Base-by-base conservation (phyloP, 441 rosid genomes). In the Erodium moschatum region DNA sequence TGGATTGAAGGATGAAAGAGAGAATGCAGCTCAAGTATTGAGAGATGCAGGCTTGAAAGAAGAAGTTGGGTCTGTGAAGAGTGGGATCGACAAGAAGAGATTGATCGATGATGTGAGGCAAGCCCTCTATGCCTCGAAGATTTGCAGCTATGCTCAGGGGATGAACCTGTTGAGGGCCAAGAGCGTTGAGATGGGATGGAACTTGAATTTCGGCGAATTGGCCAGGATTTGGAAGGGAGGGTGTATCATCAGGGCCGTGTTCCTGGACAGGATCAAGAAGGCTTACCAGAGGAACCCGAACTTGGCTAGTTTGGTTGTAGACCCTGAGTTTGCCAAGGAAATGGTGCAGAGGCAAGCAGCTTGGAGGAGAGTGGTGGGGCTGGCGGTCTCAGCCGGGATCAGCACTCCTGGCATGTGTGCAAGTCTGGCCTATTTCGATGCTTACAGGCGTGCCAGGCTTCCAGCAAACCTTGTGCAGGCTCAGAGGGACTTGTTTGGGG, bases 181-280 rank as follows among this genome's bases (percentile, higher is more conserved):
- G 90, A 90, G 98, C 68, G 73, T 64, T 4, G 90, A 86, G 77
- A 85, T 81, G 24, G 82, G 82, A 0, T 92, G 98, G 98, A 78
- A 81, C 72, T 82, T 92, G 91, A 89, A 89, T 58, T 82, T 90
- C 0, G 94, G 94, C 0, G 97, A 90, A 63, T 40, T 92, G 69
- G 98, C 98, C 0, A 72, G 98, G 90, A 90, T 92, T 65, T 92
- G 98, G 98, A 92, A 92, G 79, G 98, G 97, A 2, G 98, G 98
- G 2, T 92, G 97, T 58, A 92, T 92, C 16, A 92, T 92, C 2
- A 84, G 98, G 75, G 98, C 97, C 0, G 94, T 92, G 68, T 92
- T 92, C 73, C 80, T 92, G 81, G 98, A 92, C 74, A 84, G 98
- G 86, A 92, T 92, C 75, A 92, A 92, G 89, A 77, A 81, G 81